phyloP scores from a whole-genome alignment of 768 basidiomycete species.

The Serendipita sp. region DNA sequence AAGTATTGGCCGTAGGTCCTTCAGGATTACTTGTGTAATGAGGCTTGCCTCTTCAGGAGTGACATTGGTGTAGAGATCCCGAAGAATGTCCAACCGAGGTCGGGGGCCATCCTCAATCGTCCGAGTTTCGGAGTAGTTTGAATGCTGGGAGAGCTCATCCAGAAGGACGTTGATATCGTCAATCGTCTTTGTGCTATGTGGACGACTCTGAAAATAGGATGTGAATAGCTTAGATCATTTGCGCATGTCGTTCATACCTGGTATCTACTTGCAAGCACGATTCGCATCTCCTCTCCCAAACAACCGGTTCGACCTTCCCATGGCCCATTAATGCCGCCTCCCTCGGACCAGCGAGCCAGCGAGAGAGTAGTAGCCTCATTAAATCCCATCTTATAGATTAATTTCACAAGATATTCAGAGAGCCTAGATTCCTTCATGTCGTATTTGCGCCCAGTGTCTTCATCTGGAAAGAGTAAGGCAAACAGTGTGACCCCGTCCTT shows the following conservation, averaged over 20 bases:
- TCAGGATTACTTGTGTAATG: slow-evolving; percentile 75
- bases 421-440: slow-evolving; percentile 54
- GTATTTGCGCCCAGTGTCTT: slow-evolving; percentile 54
- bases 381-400: slow-evolving; percentile 20
- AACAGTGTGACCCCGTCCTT: slow-evolving; percentile 47
- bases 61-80: slow-evolving; percentile 41
- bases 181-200: slow-evolving; percentile 20
- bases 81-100: slow-evolving; percentile 26
- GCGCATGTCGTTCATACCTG: background rate
- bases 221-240: background rate
- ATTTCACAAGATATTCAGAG: slow-evolving; percentile 32
- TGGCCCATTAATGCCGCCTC: slow-evolving; percentile 25
- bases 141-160: slow-evolving; percentile 56
- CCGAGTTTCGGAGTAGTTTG: slow-evolving; percentile 33
- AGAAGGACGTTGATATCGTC: slow-evolving; percentile 48
- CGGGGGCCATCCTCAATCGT: slow-evolving; percentile 20
- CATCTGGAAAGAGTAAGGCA: slow-evolving; percentile 70
- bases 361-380: slow-evolving; percentile 13
- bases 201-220: background rate
- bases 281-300: slow-evolving; percentile 49
- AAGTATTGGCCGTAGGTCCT: slow-evolving; percentile 66
- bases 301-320: slow-evolving; percentile 37
- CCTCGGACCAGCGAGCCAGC: slow-evolving; percentile 16
- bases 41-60: slow-evolving; percentile 47
- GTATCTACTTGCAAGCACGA: slow-evolving; percentile 15